A percentile compares a stretch with the other conserved stretches of the same genome.
Conservation (phyloP, 345 rosid genomes). For the Euphorbia lathyris region DNA sequence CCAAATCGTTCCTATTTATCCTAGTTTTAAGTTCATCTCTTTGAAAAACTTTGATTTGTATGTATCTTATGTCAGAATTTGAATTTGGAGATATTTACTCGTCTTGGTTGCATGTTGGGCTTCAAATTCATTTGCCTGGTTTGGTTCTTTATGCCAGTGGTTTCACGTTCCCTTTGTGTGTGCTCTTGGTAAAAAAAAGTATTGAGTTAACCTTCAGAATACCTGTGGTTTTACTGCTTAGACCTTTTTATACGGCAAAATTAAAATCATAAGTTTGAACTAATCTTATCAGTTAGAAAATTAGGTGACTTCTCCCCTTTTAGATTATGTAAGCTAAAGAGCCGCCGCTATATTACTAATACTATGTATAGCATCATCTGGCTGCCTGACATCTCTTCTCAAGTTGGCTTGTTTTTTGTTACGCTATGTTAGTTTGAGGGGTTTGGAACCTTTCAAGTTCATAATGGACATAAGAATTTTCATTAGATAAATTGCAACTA, state of each 20-base stretch:
- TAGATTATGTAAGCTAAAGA: neutral
- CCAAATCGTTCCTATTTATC: no score
- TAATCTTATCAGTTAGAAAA: neutral
- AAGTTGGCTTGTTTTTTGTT: neutral
- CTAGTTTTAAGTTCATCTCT: no score
- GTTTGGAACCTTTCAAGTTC: neutral
- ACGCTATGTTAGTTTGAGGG: neutral
- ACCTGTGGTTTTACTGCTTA: neutral
- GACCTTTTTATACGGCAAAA: neutral
- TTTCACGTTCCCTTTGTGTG: neutral
- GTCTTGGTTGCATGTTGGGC: no score
- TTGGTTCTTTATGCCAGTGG: neutral
- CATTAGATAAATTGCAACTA: no score
- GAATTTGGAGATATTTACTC: no score
- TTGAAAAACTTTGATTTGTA: no score
- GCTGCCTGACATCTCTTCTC: neutral
- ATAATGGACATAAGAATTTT: no score
- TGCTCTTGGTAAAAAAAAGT: neutral
- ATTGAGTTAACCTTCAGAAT: neutral
- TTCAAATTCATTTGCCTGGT: no score
- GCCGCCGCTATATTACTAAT: neutral
- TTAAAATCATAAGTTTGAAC: neutral
- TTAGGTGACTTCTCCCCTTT: neutral
- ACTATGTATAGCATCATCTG: neutral
- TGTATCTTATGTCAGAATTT: no score